A percentile compares a stretch with the other conserved stretches of the same genome.
Conservation (phyloP, 176 grass and related monocot species). For the Zoysia pacifica region DNA sequence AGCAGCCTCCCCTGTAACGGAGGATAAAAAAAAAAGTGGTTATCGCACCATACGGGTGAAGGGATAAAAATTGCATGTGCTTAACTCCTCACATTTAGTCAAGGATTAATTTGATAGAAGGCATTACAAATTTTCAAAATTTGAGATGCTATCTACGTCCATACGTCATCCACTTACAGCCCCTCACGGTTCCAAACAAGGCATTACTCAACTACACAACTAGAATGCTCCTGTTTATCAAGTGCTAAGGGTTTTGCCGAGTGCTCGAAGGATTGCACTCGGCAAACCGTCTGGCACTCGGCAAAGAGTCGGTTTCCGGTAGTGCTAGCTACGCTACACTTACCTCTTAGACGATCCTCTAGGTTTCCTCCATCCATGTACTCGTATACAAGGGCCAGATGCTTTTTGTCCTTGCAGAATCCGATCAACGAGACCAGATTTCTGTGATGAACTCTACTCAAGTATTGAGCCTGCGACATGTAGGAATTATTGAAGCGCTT, state of each 20-base stretch:
- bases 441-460: conserved; percentile 69
- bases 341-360: conserved; percentile 36
- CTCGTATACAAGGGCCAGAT: conserved; percentile 62
- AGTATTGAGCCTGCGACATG: conserved; percentile 55
- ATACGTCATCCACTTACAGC: too few species aligned
- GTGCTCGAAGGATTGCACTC: too few species aligned
- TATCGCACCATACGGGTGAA: background rate
- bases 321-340: background rate
- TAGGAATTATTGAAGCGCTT: background rate
- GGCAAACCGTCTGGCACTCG: too few species aligned
- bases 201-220: too few species aligned
- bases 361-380: conserved; percentile 52
- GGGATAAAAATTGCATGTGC: background rate
- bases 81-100: background rate
- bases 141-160: too few species aligned
- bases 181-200: too few species aligned
- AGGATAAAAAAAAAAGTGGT: background rate
- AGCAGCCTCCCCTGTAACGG: conserved; percentile 17
- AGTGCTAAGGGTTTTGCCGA: too few species aligned
- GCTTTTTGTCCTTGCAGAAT: conserved; percentile 65
- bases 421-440: conserved; percentile 71
- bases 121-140: too few species aligned
- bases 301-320: background rate
- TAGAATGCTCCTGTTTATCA: background rate
- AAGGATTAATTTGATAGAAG: too few species aligned